These are phyloP conservation scores for Colletotrichum nymphaeae DNA, from an alignment of 2,329 filamentous ascomycete genomes.

Conservation along the genomic window DNA sequence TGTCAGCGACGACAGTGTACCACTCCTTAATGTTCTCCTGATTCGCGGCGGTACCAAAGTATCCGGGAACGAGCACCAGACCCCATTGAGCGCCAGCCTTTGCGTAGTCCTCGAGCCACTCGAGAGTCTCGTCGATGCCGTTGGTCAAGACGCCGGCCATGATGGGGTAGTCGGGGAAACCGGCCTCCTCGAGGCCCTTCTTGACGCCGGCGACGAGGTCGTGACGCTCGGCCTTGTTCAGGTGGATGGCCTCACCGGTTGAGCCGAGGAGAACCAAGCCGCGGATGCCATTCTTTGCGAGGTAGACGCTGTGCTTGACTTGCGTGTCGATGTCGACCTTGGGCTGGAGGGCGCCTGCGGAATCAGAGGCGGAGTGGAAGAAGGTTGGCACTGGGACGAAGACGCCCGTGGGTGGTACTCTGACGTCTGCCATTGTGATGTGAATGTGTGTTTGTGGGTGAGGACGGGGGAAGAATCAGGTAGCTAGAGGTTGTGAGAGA, in stretches of 20 bases:
- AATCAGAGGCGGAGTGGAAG: constrained; percentile 57
- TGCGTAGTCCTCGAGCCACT: constrained; percentile 65
- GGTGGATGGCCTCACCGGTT: constrained; percentile 73
- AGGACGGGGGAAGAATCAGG: neutral
- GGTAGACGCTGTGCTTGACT: constrained; percentile 67
- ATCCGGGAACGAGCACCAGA: constrained; percentile 72
- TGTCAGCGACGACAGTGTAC: constrained; percentile 71
- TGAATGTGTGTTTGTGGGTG: neutral
- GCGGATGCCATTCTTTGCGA: constrained; percentile 68
- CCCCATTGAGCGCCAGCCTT: constrained; percentile 71
- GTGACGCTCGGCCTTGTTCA: constrained; percentile 66
- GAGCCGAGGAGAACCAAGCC: constrained; percentile 72
- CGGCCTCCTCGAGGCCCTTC: constrained; percentile 63
- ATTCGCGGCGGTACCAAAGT: constrained; percentile 69
- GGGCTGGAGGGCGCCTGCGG: constrained; percentile 56
- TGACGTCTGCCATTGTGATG: constrained; percentile 26
- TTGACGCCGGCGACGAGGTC: constrained; percentile 65
- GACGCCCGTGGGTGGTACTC: constrained; percentile 58
- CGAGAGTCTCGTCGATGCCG: constrained; percentile 64
- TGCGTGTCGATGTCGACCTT: constrained; percentile 69
- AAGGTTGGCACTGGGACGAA: constrained; percentile 73
- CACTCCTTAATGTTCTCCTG: constrained; percentile 71
- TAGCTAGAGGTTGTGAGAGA: neutral
- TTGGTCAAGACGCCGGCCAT: constrained; percentile 64
- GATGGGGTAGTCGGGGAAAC: constrained; percentile 69